phyloP scores from a whole-genome alignment of 176 grass and related monocot species.

The Triticum turgidum region DNA sequence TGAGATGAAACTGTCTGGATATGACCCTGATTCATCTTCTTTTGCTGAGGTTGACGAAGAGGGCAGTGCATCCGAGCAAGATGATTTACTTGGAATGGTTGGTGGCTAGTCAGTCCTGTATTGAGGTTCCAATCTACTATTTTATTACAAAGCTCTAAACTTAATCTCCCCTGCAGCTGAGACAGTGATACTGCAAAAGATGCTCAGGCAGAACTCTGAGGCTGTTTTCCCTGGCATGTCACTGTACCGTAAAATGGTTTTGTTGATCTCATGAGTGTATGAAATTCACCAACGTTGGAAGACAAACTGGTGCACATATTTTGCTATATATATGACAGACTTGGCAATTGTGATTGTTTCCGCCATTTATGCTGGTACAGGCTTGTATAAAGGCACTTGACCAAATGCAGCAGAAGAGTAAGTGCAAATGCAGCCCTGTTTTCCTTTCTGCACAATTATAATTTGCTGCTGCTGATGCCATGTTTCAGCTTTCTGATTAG shows the following conservation, averaged over 20 bases:
- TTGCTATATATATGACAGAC: slow-evolving; percentile 9
- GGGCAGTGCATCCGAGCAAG: slow-evolving; percentile 26
- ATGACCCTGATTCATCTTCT: slow-evolving; percentile 41
- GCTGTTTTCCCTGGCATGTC: slow-evolving; percentile 2
- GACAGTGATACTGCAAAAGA: slow-evolving; percentile 1
- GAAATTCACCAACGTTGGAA: neutral
- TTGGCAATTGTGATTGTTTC: neutral
- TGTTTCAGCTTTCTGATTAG: neutral
- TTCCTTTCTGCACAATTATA: neutral
- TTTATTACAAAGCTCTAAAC: neutral
- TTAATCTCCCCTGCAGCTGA: neutral
- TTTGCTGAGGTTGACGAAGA: slow-evolving; percentile 45
- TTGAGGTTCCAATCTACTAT: neutral
- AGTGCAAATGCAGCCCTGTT: neutral
- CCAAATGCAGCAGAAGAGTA: neutral
- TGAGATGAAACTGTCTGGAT: slow-evolving; percentile 68
- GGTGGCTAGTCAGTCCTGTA: slow-evolving; percentile 13
- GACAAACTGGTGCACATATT: neutral
- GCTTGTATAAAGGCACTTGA: neutral
- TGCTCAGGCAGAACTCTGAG: neutral
- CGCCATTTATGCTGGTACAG: neutral
- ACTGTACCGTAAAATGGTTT: slow-evolving; percentile 10
- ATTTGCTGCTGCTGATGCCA: neutral
- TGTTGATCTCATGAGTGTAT: slow-evolving; percentile 21
- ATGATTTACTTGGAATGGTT: slow-evolving; percentile 23